phyloP scores from a whole-genome alignment of 768 basidiomycete species.

The Kwoniella heveanensis region DNA sequence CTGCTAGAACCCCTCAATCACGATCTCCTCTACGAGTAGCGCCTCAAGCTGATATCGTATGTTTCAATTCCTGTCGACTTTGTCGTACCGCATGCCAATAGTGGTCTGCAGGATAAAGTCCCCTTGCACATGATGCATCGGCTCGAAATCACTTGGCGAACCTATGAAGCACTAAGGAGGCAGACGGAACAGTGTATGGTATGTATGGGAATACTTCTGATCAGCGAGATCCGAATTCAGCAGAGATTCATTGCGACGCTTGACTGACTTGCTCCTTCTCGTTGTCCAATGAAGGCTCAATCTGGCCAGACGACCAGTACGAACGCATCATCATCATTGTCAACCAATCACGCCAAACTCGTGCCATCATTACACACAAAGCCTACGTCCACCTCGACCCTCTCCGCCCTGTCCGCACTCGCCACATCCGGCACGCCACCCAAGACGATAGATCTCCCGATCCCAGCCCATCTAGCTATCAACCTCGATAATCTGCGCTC shows the following conservation, averaged over 20 bases:
- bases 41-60: too few species aligned
- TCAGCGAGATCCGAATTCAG: too few species aligned
- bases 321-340: neutral
- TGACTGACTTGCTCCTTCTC: too few species aligned
- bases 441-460: constrained; percentile 14
- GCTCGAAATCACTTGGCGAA: constrained; percentile 19
- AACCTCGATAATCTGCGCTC: neutral
- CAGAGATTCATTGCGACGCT: too few species aligned
- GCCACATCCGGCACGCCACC: constrained; percentile 9
- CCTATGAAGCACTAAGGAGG: constrained; percentile 15
- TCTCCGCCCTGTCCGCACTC: neutral
- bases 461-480: constrained; percentile 9
- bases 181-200: constrained; percentile 23
- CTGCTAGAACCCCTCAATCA: too few species aligned
- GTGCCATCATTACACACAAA: neutral
- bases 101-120: constrained; percentile 12
- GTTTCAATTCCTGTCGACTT: too few species aligned
- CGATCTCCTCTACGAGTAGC: too few species aligned
- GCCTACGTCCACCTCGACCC: constrained; percentile 1
- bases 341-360: neutral
- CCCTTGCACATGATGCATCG: constrained; percentile 23
- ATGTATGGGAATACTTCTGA: neutral
- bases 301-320: neutral
- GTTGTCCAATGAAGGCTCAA: too few species aligned
- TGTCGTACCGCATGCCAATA: constrained; percentile 3